phyloP scores from a whole-genome alignment of 2,329 filamentous ascomycete genomes.

The Chalara sp. region DNA sequence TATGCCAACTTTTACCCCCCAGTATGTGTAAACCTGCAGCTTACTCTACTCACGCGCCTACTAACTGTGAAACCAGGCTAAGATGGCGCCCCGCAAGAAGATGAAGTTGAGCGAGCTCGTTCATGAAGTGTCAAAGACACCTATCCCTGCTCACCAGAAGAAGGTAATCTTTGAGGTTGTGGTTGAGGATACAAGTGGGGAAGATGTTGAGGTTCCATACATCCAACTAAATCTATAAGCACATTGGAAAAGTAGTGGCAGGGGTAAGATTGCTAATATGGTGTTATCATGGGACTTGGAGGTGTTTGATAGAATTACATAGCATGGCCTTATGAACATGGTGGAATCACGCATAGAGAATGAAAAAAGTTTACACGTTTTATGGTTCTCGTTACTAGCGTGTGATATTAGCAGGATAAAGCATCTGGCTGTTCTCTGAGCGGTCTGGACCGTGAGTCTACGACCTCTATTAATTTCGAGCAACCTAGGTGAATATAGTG shows the following conservation, averaged over 20 bases:
- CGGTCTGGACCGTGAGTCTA: too few species aligned
- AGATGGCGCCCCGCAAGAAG: conserved; percentile 71
- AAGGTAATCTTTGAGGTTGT: conserved; percentile 97
- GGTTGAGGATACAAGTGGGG: conserved; percentile 77
- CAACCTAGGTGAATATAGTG: too few species aligned
- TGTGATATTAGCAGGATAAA: too few species aligned
- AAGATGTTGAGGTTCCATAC: conserved; percentile 96
- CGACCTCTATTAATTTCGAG: too few species aligned
- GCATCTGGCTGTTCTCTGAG: too few species aligned
- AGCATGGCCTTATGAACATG: neutral
- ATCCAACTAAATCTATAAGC: conserved; percentile 65
- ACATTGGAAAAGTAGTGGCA: conserved; percentile 22
- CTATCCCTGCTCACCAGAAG: conserved; percentile 84
- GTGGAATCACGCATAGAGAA: too few species aligned
- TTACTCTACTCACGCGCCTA: too few species aligned
- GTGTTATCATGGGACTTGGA: conserved; percentile 9
- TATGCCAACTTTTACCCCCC: conserved; percentile 90
- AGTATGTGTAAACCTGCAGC: too few species aligned
- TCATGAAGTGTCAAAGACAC: conserved; percentile 85
- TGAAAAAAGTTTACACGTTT: too few species aligned
- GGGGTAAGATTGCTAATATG: neutral
- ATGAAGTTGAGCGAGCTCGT: conserved; percentile 87
- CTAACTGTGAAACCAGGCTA: conserved; percentile 28
- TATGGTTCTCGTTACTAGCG: too few species aligned
- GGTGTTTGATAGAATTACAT: conserved; percentile 5